Conservation (phyloP, 768 basidiomycete genomes). For the Clavulina sp. region DNA sequence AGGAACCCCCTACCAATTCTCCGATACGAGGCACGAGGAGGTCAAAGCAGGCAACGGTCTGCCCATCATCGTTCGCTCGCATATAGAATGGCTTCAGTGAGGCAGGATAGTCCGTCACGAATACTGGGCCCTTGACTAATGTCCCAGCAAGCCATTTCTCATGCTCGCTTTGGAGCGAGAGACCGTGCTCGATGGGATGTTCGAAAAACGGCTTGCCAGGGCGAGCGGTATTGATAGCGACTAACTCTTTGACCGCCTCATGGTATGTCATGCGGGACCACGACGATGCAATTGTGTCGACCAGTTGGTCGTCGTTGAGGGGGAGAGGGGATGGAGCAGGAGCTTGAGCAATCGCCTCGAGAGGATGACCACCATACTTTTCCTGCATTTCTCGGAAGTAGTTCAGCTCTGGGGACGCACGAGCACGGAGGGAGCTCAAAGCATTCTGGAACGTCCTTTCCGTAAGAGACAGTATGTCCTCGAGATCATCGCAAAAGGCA, state of each 20-base stretch:
- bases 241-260: conserved; percentile 47
- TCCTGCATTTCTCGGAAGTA: neutral
- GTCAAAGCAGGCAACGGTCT: conserved; percentile 87
- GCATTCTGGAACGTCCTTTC: conserved; percentile 36
- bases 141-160: conserved; percentile 75
- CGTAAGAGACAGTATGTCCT: conserved; percentile 35
- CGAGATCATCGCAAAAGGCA: conserved; percentile 35
- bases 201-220: conserved; percentile 5
- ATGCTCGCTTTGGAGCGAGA: conserved; percentile 69
- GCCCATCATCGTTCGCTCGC: conserved; percentile 41
- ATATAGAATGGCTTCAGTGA: conserved; percentile 91
- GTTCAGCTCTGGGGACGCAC: conserved; percentile 8
- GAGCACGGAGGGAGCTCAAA: conserved; percentile 13
- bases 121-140: conserved; percentile 56
- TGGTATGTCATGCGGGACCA: conserved; percentile 72
- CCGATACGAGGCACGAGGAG: conserved; percentile 75
- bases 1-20: conserved; percentile 81
- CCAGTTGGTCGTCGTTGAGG: conserved; percentile 10
- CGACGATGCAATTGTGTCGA: conserved; percentile 4
- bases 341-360: neutral
- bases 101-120: conserved; percentile 80
- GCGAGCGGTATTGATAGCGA: conserved; percentile 13
- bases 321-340: conserved; percentile 16
- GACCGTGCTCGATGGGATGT: conserved; percentile 42
- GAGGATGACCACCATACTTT: neutral